Conservation (phyloP, 2,329 filamentous ascomycete species). For the Venturia aucupariae region DNA sequence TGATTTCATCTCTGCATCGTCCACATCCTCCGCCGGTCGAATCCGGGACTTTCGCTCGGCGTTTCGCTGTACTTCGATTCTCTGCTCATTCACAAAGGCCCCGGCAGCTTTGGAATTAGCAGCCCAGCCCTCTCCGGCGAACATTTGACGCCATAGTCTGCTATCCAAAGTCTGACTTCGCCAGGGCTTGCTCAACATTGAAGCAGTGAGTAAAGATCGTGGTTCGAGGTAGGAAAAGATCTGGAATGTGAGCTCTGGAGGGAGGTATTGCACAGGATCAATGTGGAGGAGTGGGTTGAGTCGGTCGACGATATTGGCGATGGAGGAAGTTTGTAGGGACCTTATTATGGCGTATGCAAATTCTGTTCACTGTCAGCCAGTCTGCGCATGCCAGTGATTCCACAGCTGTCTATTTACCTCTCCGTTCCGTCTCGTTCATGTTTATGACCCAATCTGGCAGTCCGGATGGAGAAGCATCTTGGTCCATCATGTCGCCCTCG, state of each 20-base stretch:
- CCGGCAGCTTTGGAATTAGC: conserved; percentile 55
- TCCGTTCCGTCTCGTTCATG: conserved; percentile 45
- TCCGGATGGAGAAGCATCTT: conserved; percentile 24
- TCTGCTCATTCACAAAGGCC: conserved; percentile 50
- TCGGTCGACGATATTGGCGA: conserved; percentile 71
- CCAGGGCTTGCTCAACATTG: conserved; percentile 73
- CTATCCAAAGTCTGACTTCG: conserved; percentile 71
- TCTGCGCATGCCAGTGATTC: neutral
- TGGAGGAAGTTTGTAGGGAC: conserved; percentile 67
- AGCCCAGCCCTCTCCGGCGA: conserved; percentile 79
- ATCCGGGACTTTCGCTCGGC: conserved; percentile 42
- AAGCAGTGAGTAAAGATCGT: conserved; percentile 67
- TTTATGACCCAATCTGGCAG: conserved; percentile 48
- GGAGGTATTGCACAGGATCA: conserved; percentile 78
- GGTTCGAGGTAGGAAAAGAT: conserved; percentile 82
- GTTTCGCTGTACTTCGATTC: conserved; percentile 20
- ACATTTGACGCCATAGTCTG: conserved; percentile 77
- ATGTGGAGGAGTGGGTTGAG: conserved; percentile 81
- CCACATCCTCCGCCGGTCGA: conserved; percentile 31
- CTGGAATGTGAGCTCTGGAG: conserved; percentile 82
- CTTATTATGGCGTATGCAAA: conserved; percentile 71
- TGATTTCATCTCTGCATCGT: conserved; percentile 14
- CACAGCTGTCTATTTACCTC: conserved; percentile 34
- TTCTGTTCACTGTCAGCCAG: conserved; percentile 43
- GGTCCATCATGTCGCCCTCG: conserved; percentile 21